Evolutionary conservation across 148 eudicot species (phyloP).

Genomic region (Beta vulgaris): DNA sequence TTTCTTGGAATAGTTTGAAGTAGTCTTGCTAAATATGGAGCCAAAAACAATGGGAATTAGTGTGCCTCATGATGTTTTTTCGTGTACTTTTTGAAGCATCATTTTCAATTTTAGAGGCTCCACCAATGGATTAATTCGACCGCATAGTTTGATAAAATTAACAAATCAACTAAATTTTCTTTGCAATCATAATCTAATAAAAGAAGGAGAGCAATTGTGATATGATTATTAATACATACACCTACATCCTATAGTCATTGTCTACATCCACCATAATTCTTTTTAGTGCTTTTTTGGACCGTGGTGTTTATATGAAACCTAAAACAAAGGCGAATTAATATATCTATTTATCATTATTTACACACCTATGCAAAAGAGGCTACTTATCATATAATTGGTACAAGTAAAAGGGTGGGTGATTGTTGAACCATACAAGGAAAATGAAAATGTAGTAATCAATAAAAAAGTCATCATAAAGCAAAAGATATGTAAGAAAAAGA

Average conservation of each 20-base stretch:
- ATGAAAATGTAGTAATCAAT: not conserved
- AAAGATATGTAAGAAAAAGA: not conserved
- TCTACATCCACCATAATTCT: not conserved
- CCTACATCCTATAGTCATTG: not conserved
- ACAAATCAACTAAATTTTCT: not conserved
- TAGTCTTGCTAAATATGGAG: not conserved
- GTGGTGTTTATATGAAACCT: not conserved
- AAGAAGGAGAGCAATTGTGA: not conserved
- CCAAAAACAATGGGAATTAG: not conserved
- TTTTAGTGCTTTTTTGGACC: not conserved
- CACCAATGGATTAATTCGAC: slow-evolving; percentile 15
- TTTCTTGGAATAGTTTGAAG: not conserved
- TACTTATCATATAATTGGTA: too few species aligned
- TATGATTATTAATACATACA: not conserved
- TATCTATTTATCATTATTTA: not conserved
- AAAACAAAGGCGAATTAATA: not conserved
- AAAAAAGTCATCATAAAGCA: not conserved
- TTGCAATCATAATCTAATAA: not conserved
- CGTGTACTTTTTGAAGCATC: not conserved
- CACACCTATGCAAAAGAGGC: too few species aligned
- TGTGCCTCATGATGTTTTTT: not conserved
- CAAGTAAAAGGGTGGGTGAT: not conserved
- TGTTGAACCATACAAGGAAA: not conserved
- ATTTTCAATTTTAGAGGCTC: slow-evolving; percentile 11
- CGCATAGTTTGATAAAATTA: not conserved